A percentile compares a stretch with the other conserved stretches of the same genome.
These are phyloP conservation scores for Grosmannia penicillata DNA, from an alignment of 2,329 filamentous ascomycete genomes.

Conservation along the genomic window DNA sequence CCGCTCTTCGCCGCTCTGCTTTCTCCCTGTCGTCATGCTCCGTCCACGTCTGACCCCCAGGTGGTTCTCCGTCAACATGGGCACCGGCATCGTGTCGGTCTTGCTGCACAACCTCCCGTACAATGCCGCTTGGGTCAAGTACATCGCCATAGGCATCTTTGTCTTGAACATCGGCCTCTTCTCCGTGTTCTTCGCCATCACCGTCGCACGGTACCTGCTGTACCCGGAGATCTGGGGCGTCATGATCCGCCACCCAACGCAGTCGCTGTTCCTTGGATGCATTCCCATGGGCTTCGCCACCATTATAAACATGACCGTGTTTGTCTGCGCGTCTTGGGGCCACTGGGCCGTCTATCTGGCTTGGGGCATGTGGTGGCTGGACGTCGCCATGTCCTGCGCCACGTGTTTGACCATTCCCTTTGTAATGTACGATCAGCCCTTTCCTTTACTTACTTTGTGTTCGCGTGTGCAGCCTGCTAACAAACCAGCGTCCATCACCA, in stretches of 20 bases:
- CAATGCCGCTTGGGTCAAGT: conserved; percentile 34
- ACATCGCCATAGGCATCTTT: conserved; percentile 40
- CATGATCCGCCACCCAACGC: conserved; percentile 46
- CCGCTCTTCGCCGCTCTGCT: no score
- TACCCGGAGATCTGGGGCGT: conserved; percentile 46
- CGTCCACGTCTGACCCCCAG: conserved; percentile 8
- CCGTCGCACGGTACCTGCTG: conserved; percentile 38
- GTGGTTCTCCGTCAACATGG: conserved; percentile 43
- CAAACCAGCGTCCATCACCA: conserved; percentile 11
- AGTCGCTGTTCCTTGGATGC: conserved; percentile 48
- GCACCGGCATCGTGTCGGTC: conserved; percentile 47
- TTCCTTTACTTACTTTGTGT: not conserved
- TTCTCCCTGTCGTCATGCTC: not conserved
- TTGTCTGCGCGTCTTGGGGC: conserved; percentile 46
- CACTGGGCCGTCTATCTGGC: conserved; percentile 30
- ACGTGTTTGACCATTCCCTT: conserved; percentile 33
- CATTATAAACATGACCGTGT: conserved; percentile 43
- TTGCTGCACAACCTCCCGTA: conserved; percentile 44
- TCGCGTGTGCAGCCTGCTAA: not conserved
- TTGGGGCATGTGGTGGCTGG: conserved; percentile 39
- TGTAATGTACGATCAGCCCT: conserved; percentile 26
- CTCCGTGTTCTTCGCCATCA: conserved; percentile 30
- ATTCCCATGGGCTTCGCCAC: conserved; percentile 50
- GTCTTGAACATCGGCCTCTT: conserved; percentile 41
- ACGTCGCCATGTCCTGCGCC: conserved; percentile 27